These are phyloP conservation scores for Saksenaea oblongispora DNA, from an alignment of 371 early-diverging fungal species.

Conservation along the genomic window DNA sequence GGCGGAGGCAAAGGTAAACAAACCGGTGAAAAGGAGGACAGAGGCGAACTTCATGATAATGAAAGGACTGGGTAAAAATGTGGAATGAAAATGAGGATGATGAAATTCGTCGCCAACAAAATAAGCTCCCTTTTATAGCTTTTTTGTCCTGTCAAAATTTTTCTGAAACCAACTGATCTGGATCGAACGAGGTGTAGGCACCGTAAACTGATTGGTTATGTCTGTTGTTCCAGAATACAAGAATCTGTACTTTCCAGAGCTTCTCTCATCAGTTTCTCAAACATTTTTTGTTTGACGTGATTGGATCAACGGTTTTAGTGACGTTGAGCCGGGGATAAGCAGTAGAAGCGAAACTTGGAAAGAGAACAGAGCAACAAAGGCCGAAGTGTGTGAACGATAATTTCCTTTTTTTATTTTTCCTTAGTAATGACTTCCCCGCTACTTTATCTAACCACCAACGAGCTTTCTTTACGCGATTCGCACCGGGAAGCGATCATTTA, in stretches of 20 bases:
- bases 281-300: neutral
- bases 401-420: neutral
- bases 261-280: neutral
- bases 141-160: neutral
- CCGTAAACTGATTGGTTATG: neutral
- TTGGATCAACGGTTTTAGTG: neutral
- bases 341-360: neutral
- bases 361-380: neutral
- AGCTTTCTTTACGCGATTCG: neutral
- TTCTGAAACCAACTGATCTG: neutral
- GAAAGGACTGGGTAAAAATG: neutral
- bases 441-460: neutral
- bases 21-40: constrained; percentile 1
- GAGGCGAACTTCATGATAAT: neutral
- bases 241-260: neutral
- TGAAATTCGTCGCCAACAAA: neutral
- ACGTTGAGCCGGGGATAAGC: neutral
- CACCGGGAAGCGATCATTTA: neutral
- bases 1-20: constrained; percentile 3
- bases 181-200: neutral
- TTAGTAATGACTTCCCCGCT: neutral
- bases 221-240: neutral
- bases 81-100: neutral
- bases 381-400: neutral
- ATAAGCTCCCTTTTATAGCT: neutral